Evolutionary conservation across 2,329 filamentous ascomycete genomes (phyloP).

Genomic region (Alternaria angustiovoidea): DNA sequence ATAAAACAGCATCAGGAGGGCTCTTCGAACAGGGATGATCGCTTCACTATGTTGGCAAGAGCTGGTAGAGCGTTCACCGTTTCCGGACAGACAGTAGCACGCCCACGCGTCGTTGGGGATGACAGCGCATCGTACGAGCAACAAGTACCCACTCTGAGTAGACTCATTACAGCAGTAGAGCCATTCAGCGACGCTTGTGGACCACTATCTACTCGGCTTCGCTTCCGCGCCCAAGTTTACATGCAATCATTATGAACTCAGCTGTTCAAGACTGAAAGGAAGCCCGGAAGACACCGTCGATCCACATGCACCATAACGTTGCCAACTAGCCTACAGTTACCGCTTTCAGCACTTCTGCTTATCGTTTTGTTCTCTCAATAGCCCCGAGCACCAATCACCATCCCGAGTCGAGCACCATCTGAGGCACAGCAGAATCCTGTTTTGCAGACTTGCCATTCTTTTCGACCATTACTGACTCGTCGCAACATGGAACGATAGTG

Average conservation of each 20-base stretch:
- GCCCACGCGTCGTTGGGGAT: constrained; percentile 7
- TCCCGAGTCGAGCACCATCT: background rate
- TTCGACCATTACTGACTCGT: constrained; percentile 15
- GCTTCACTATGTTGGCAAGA: constrained; percentile 9
- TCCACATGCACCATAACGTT: constrained; percentile 7
- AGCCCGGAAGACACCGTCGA: constrained; percentile 1
- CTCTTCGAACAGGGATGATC: constrained; percentile 1
- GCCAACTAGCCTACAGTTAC: constrained; percentile 11
- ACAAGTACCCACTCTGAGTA: constrained; percentile 4
- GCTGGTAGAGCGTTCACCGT: constrained; percentile 8
- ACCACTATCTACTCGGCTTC: constrained; percentile 1
- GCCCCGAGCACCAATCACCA: constrained; percentile 8
- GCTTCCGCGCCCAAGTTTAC: constrained; percentile 4
- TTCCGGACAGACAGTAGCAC: constrained; percentile 13
- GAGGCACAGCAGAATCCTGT: constrained; percentile 13
- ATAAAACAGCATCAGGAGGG: background rate
- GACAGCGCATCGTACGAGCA: constrained; percentile 13
- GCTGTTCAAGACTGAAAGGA: constrained; percentile 7
- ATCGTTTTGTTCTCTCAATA: constrained; percentile 6
- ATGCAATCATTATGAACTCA: background rate
- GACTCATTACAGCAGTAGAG: background rate
- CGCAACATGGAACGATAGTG: background rate
- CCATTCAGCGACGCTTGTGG: background rate
- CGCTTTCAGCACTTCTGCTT: constrained; percentile 7
- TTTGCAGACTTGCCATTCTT: constrained; percentile 6